Percentiles rank a stretch among this genome's conserved stretches.
These are phyloP conservation scores for Eucalyptus pauciflora DNA, from an alignment of 345 rosid genomes.

Conservation along the genomic window DNA sequence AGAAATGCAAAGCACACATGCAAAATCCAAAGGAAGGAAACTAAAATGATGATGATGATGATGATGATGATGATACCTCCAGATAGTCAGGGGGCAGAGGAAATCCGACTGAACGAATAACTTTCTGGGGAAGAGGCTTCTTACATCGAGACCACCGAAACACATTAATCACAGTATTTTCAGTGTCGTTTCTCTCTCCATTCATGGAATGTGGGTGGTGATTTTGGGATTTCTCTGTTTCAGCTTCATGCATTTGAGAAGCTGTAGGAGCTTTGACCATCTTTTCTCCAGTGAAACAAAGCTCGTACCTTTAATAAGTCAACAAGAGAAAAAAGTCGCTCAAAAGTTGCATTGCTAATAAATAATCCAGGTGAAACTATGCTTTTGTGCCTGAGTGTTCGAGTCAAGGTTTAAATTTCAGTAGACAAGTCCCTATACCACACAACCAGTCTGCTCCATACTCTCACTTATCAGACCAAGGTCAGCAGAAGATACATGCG, in stretches of 20 bases:
- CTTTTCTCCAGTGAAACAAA: conserved; percentile 75
- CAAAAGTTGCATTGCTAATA: background rate
- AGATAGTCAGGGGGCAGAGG: conserved; percentile 44
- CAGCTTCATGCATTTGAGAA: conserved; percentile 46
- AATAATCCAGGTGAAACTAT: background rate
- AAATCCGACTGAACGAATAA: conserved; percentile 76
- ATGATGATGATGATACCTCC: too few relatives aligned
- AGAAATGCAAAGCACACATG: background rate
- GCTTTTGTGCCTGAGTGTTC: background rate
- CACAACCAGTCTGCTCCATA: background rate
- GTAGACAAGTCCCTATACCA: background rate
- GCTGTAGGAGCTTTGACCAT: conserved; percentile 28
- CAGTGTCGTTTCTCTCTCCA: conserved; percentile 65
- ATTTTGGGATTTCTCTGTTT: conserved; percentile 50
- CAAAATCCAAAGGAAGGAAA: background rate
- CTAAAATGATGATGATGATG: too few relatives aligned
- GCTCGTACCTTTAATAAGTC: conserved; percentile 53
- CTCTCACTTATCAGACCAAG: background rate
- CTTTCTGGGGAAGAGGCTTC: conserved; percentile 79
- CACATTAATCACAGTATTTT: conserved; percentile 49
- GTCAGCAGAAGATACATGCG: background rate
- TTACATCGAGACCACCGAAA: conserved; percentile 94
- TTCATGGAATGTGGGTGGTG: conserved; percentile 43
- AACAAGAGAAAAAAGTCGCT: background rate
- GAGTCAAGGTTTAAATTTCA: background rate